Percentiles rank a stretch among this genome's conserved stretches.
These are phyloP conservation scores for Lactarius vividus DNA, from an alignment of 768 basidiomycete genomes.

Conservation along the genomic window DNA sequence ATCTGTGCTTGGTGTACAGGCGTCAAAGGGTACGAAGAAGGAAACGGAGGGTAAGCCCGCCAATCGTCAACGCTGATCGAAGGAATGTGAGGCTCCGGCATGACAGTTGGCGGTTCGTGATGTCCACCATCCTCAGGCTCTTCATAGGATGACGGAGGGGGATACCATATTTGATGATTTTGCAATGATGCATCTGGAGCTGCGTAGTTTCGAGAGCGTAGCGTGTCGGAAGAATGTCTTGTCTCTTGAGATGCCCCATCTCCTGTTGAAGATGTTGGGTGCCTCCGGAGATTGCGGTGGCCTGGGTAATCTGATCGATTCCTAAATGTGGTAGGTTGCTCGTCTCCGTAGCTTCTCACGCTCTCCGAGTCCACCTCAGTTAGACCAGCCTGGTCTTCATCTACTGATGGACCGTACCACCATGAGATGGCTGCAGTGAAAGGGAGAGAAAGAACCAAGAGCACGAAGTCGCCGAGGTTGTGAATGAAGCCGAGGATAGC, in stretches of 20 bases:
- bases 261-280: not conserved
- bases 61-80: constrained; percentile 47
- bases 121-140: constrained; percentile 34
- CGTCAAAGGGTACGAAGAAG: constrained; percentile 74
- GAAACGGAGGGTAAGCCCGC: constrained; percentile 70
- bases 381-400: constrained; percentile 21
- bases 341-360: constrained; percentile 20
- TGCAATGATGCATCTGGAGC: constrained; percentile 5
- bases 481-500: constrained; percentile 56
- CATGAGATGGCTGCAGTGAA: constrained; percentile 37
- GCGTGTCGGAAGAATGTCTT: constrained; percentile 13
- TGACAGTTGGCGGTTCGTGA: constrained; percentile 18
- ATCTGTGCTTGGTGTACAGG: constrained; percentile 44
- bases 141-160: constrained; percentile 50
- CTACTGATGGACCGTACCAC: constrained; percentile 31
- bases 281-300: not conserved
- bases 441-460: constrained; percentile 45
- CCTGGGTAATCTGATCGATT: not conserved
- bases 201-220: constrained; percentile 16
- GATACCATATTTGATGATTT: constrained; percentile 58
- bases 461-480: constrained; percentile 60
- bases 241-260: constrained; percentile 2
- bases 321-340: constrained; percentile 10
- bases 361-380: constrained; percentile 28
- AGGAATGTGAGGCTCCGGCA: constrained; percentile 19